A percentile compares a stretch with the other conserved stretches of the same genome.
phyloP scores from a whole-genome alignment of 768 basidiomycete genomes.

The Exsudoporus frostii region DNA sequence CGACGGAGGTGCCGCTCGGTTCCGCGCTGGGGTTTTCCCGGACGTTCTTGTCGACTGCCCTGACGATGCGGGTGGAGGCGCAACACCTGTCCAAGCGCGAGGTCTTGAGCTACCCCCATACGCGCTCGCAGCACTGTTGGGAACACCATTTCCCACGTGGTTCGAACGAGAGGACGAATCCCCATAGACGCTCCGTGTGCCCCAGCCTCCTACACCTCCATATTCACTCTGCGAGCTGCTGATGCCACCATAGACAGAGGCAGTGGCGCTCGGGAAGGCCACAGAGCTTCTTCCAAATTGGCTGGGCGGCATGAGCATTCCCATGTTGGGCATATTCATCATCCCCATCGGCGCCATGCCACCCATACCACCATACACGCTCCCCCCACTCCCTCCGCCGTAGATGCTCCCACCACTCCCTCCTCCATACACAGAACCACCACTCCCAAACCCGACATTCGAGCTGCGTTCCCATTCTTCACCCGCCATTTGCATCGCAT shows the following conservation, averaged over 20 bases:
- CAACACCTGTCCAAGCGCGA: constrained; percentile 33
- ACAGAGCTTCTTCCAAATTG: constrained; percentile 45
- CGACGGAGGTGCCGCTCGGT: constrained; percentile 50
- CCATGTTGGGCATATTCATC: constrained; percentile 38
- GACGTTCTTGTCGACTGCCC: constrained; percentile 8
- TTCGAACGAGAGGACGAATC: constrained; percentile 41
- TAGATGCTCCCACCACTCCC: constrained; percentile 46
- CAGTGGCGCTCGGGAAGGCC: constrained; percentile 47
- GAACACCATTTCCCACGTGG: background rate
- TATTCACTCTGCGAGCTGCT: constrained; percentile 61
- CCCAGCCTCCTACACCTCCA: constrained; percentile 51
- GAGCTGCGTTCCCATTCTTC: constrained; percentile 90
- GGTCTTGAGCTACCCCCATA: constrained; percentile 25
- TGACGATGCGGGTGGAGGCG: constrained; percentile 21
- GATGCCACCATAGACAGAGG: constrained; percentile 56
- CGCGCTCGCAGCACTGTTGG: constrained; percentile 16
- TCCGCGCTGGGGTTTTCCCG: constrained; percentile 24
- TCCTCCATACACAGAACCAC: constrained; percentile 36
- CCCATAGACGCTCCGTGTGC: constrained; percentile 68
- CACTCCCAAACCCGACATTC: constrained; percentile 41
- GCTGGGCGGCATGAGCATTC: constrained; percentile 36
- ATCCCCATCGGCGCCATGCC: constrained; percentile 39
- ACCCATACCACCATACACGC: constrained; percentile 38
- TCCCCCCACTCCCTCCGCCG: constrained; percentile 37
- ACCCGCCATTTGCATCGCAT: constrained; percentile 83